Conservation (phyloP, 202 grass and related monocot genomes). For the Schoenoplectus tabernaemontani region DNA sequence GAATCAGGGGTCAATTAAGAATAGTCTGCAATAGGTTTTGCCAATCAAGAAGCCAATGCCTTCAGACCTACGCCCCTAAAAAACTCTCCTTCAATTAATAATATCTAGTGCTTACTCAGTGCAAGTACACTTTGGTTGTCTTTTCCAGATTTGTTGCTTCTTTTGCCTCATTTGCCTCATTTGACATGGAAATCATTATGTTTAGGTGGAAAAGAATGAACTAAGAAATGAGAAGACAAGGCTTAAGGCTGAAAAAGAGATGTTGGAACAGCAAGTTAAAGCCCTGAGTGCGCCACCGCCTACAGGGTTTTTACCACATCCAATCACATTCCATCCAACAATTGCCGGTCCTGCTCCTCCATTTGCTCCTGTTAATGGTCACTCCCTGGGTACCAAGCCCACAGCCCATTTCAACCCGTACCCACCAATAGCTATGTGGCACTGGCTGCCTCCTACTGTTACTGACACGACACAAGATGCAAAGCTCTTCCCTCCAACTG, state of each 20-base stretch:
- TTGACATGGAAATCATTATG: not conserved
- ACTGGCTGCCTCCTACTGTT: constrained; percentile 22
- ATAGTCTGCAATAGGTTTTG: not conserved
- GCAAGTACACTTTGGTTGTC: not conserved
- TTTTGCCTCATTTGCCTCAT: not conserved
- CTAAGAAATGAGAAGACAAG: constrained; percentile 31
- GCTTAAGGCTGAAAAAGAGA: constrained; percentile 30
- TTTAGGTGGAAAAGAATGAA: constrained; percentile 32
- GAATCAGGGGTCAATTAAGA: not conserved
- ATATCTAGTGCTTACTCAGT: not conserved
- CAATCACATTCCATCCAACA: constrained; percentile 25
- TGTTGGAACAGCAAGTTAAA: constrained; percentile 29
- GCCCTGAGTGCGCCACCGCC: not conserved
- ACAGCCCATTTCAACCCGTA: constrained; percentile 9
- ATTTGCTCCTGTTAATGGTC: constrained; percentile 7
- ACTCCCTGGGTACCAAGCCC: not conserved
- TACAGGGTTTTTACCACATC: constrained; percentile 28
- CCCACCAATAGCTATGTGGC: constrained; percentile 28
- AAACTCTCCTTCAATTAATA: not conserved
- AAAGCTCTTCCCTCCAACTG: constrained; percentile 28
- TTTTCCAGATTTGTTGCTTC: not conserved
- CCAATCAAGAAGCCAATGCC: no score
- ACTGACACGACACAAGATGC: constrained; percentile 28
- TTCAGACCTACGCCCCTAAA: no score
- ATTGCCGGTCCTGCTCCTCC: constrained; percentile 7